A percentile compares a stretch with the other conserved stretches of the same genome.
phyloP scores from a whole-genome alignment of 2,329 filamentous ascomycete genomes.

The Exophiala lecanii-corni region DNA sequence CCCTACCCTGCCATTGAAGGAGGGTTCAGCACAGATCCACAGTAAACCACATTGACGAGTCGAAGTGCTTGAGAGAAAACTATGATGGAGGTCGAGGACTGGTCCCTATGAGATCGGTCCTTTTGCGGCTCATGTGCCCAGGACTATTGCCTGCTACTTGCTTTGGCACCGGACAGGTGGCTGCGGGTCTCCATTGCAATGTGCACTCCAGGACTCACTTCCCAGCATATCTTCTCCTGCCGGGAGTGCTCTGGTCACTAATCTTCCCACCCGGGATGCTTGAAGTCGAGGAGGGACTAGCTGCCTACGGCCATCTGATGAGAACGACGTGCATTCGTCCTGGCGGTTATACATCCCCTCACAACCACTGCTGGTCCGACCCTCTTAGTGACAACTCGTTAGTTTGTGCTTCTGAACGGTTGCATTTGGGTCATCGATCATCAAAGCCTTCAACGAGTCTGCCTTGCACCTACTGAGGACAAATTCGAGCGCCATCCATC shows the following conservation, averaged over 20 bases:
- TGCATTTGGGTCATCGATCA: conserved; percentile 10
- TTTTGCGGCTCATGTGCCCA: background rate
- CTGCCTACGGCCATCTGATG: conserved; percentile 9
- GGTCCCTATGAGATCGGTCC: background rate
- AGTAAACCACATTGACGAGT: background rate
- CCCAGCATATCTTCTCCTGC: no score
- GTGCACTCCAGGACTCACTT: no score
- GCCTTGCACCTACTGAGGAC: conserved; percentile 16
- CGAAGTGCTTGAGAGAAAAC: background rate
- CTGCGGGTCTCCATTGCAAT: no score
- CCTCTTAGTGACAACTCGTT: conserved; percentile 9
- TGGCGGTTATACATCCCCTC: conserved; percentile 21
- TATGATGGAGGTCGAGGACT: background rate
- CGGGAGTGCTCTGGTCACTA: no score
- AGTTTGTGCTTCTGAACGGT: conserved; percentile 9
- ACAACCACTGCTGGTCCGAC: conserved; percentile 7
- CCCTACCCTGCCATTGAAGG: background rate
- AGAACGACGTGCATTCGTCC: conserved; percentile 17
- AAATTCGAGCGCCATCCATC: conserved; percentile 39
- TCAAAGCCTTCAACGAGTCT: conserved; percentile 19
- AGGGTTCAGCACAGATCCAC: background rate
- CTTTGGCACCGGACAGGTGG: no score
- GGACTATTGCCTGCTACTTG: no score
- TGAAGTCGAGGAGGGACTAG: no score
- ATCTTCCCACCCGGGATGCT: no score